Base-by-base conservation (phyloP, 805 yeast species). In the Candida easanensis region DNA sequence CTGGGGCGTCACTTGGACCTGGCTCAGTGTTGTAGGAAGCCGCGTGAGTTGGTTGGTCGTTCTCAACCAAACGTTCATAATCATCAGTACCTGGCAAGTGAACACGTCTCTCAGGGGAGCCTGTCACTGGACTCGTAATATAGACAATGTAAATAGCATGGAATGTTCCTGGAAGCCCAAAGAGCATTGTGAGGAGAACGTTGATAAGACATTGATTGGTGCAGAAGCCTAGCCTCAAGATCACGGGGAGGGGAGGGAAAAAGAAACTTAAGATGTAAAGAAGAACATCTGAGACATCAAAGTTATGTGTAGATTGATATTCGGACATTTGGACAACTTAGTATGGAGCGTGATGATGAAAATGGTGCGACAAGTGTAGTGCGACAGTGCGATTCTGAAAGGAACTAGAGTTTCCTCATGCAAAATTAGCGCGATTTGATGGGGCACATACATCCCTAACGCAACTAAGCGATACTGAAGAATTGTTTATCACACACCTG, bases 221-320 rank as follows among this genome's bases (percentile, higher is more conserved):
- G 52, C 78, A 79, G 36, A 55, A 41, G 1, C 93, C 93, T 37
- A 79, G 66, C 56, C 88, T 71, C 28, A 82, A 69, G 61, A 80
- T 63, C 10, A 85, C 89, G 0, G 90, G 86, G 11, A 84, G 67
- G 0, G 93, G 93, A 2, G 95, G 93, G 57, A 82, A 71, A 39
- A 84, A 68, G 38, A 83, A 71, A 3, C 88, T 82, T 7, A 80
- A 58, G 1, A 80, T 51, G 44, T 80, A 78, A 14, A 85, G 73
- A 13, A 79, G 58, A n/a, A 80, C 57, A 58, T 84, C 90, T 16
- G 67, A 39, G 2, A 47, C 20, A 21, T 53, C 58, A 31, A 56
- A 44, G 25, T 42, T 42, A 28, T 53, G 45, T 10, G 37, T 33
- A 2, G 28, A 17, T 13, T 42, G 23, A 25, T 42, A 31, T n/a